A percentile compares a stretch with the other conserved stretches of the same genome.
These are phyloP conservation scores for Trichocomaceae sp. DNA, from an alignment of 2,329 filamentous ascomycete species.

Conservation along the genomic window DNA sequence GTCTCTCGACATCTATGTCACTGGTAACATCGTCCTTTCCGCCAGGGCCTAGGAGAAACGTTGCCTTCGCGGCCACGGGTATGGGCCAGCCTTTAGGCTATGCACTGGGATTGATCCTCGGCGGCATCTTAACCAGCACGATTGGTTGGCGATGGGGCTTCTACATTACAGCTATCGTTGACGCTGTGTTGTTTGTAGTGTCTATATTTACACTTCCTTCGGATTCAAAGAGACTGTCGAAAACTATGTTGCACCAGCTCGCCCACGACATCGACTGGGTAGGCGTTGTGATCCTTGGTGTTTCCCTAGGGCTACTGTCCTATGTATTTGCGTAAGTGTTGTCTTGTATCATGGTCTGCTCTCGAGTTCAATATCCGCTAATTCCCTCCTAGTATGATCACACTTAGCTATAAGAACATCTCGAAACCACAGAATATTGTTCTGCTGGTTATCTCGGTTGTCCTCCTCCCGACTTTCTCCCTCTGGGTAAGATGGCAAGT, in stretches of 20 bases:
- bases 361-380: not conserved
- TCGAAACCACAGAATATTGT: slow-evolving; percentile 17
- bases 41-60: slow-evolving; percentile 40
- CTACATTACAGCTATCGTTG: slow-evolving; percentile 14
- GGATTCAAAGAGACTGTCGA: slow-evolving; percentile 26
- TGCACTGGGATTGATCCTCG: slow-evolving; percentile 42
- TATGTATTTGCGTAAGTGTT: slow-evolving; percentile 32
- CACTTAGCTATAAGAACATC: not conserved
- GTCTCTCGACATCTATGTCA: slow-evolving; percentile 41
- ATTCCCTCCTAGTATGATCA: not conserved
- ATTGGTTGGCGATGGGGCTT: slow-evolving; percentile 46
- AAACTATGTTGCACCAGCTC: too few species aligned
- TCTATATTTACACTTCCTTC: not conserved
- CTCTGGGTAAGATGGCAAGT: slow-evolving; percentile 22
- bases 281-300: slow-evolving; percentile 39
- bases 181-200: not conserved
- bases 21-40: slow-evolving; percentile 43
- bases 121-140: slow-evolving; percentile 42
- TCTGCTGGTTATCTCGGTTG: slow-evolving; percentile 22
- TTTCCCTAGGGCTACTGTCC: slow-evolving; percentile 42
- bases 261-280: slow-evolving; percentile 37
- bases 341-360: not conserved
- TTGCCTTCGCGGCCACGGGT: slow-evolving; percentile 46
- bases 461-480: slow-evolving; percentile 23
- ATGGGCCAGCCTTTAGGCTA: slow-evolving; percentile 46